Conservation (phyloP, 192 early-diverging fungal species). For the Backusella westeae region DNA sequence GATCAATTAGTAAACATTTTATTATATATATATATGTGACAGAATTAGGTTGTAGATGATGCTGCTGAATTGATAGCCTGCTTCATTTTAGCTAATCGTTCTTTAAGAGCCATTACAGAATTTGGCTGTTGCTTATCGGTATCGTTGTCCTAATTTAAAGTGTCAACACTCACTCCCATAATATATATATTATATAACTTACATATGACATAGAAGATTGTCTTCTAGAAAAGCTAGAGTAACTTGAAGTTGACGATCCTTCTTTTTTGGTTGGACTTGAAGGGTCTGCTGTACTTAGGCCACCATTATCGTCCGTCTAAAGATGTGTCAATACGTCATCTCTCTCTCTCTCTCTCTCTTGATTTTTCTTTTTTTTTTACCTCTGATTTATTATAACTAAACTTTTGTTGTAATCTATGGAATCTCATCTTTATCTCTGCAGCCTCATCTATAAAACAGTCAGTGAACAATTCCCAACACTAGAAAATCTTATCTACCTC, state of each 20-base stretch:
- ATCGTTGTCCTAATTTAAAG: conserved; percentile 23
- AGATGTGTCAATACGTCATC: too few relatives aligned
- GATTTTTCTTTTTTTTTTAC: neutral
- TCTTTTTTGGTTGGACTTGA: conserved; percentile 6
- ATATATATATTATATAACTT: neutral
- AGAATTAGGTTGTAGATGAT: conserved; percentile 1
- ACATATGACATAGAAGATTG: conserved; percentile 1
- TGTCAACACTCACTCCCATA: neutral
- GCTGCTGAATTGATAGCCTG: conserved; percentile 24
- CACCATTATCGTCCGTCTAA: conserved; percentile 5
- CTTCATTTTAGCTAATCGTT: conserved; percentile 67
- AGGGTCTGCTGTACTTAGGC: neutral
- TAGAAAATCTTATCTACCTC: conserved; percentile 1
- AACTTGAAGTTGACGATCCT: neutral
- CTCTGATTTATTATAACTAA: conserved; percentile 41
- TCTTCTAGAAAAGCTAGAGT: neutral
- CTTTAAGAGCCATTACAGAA: conserved; percentile 64
- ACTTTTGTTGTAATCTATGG: conserved; percentile 58
- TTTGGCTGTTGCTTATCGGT: conserved; percentile 43
- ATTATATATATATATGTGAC: neutral
- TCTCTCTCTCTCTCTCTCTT: too few relatives aligned
- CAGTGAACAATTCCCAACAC: too few relatives aligned
- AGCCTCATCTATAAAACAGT: conserved; percentile 24
- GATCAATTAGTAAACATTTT: too few relatives aligned
- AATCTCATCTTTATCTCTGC: conserved; percentile 51